Percentiles rank a stretch among this genome's conserved stretches.
These are phyloP conservation scores for Apiospora aurea DNA, from an alignment of 2,329 filamentous ascomycete species.

Conservation along the genomic window DNA sequence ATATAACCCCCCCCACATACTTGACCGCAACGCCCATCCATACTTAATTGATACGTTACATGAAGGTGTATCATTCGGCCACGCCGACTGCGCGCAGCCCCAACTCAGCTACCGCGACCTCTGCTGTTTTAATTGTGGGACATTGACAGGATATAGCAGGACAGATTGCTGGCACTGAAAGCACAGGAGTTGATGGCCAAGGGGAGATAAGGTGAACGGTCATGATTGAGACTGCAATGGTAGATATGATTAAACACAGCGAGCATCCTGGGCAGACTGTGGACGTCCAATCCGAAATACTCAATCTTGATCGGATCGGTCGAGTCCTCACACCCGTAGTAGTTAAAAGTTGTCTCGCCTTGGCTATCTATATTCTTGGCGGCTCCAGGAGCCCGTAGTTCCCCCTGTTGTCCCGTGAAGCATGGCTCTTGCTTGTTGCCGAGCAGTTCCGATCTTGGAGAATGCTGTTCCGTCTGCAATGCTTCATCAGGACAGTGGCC, in stretches of 20 bases:
- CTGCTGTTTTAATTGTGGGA: background rate
- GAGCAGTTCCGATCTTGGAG: background rate
- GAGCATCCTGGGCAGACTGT: background rate
- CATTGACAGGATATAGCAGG: background rate
- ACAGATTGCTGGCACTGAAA: background rate
- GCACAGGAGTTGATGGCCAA: background rate
- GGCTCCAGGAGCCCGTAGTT: background rate
- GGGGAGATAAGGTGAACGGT: background rate
- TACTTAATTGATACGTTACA: background rate
- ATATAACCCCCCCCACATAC: background rate
- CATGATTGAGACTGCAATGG: background rate
- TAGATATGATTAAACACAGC: background rate
- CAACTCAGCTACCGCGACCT: background rate
- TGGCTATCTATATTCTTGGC: background rate
- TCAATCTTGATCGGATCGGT: background rate
- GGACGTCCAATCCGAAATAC: background rate
- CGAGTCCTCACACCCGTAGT: background rate
- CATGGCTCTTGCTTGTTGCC: background rate
- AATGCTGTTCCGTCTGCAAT: background rate
- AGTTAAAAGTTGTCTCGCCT: background rate
- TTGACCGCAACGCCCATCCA: background rate
- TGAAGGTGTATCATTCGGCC: background rate
- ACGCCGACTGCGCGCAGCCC: slow-evolving; percentile 1
- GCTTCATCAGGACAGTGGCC: background rate
- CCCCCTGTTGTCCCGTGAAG: background rate